These are phyloP conservation scores for Thinopyrum elongatum DNA, from an alignment of 176 grass and related monocot species.

Conservation along the genomic window DNA sequence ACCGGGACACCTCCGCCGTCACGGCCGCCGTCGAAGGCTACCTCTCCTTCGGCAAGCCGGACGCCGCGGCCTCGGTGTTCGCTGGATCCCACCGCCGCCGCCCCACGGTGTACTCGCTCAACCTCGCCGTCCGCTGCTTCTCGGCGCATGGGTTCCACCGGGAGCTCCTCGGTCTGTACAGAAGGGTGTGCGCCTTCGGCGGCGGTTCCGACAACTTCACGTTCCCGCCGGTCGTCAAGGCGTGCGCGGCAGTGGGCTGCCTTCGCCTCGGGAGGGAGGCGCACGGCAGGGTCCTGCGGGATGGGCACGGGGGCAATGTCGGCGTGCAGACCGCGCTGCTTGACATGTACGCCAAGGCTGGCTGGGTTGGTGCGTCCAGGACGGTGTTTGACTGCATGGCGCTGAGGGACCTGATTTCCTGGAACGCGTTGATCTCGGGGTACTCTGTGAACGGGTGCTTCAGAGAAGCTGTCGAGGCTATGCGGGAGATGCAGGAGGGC, in stretches of 20 bases:
- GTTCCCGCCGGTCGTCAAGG: constrained; percentile 58
- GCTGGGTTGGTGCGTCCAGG: constrained; percentile 29
- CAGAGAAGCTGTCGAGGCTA: constrained; percentile 27
- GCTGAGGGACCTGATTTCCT: constrained; percentile 56
- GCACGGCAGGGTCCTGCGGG: constrained; percentile 47
- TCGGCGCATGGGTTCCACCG: constrained; percentile 53
- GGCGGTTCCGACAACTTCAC: constrained; percentile 56
- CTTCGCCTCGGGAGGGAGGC: constrained; percentile 45
- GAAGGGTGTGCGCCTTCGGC: constrained; percentile 8
- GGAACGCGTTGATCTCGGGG: constrained; percentile 58
- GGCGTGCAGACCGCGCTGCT: constrained; percentile 61
- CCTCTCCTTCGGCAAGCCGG: constrained; percentile 25
- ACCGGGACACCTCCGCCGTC: constrained; percentile 21
- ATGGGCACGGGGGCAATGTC: constrained; percentile 37
- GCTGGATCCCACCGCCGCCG: background rate
- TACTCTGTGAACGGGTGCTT: constrained; percentile 48
- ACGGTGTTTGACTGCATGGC: constrained; percentile 54
- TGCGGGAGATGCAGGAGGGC: constrained; percentile 38
- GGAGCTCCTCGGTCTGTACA: constrained; percentile 53
- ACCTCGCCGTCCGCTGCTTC: constrained; percentile 52
- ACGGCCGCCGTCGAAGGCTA: constrained; percentile 29
- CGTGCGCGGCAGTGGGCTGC: constrained; percentile 42
- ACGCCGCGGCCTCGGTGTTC: constrained; percentile 31
- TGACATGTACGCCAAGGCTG: constrained; percentile 62
- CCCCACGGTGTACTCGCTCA: constrained; percentile 35